A percentile compares a stretch with the other conserved stretches of the same genome.
Conservation (phyloP, 306 rosid species). For the Quercus mongolica region DNA sequence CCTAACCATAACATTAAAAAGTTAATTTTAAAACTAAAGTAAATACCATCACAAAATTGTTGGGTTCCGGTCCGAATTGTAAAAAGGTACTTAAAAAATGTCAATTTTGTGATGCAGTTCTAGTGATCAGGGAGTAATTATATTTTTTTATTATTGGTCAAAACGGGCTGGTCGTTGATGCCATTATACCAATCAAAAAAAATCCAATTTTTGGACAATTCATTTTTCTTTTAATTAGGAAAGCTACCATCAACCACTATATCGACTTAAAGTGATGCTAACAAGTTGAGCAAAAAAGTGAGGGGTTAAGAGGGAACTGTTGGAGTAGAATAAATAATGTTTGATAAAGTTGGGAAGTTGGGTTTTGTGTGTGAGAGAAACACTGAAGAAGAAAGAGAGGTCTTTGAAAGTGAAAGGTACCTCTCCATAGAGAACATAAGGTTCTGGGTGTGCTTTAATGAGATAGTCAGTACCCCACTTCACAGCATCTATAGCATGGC, state of each 20-base stretch:
- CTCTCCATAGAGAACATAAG: slow-evolving; percentile 93
- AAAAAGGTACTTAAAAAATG: not conserved
- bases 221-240: no score
- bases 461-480: slow-evolving; percentile 97
- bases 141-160: no score
- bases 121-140: no score
- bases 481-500: slow-evolving; percentile 86
- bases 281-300: not conserved
- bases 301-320: not conserved
- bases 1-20: slow-evolving; percentile 42
- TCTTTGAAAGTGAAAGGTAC: slow-evolving; percentile 19
- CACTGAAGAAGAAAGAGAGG: not conserved
- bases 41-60: no score
- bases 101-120: no score
- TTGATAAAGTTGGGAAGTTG: not conserved
- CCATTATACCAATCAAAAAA: no score
- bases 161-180: no score
- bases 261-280: not conserved
- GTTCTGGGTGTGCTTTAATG: slow-evolving; percentile 88
- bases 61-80: not conserved
- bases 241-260: not conserved
- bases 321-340: not conserved
- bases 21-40: not conserved
- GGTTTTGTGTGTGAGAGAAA: no score
- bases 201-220: no score